These are phyloP conservation scores for Raddia guianensis DNA, from an alignment of 176 grass and related monocot genomes.

Conservation along the genomic window DNA sequence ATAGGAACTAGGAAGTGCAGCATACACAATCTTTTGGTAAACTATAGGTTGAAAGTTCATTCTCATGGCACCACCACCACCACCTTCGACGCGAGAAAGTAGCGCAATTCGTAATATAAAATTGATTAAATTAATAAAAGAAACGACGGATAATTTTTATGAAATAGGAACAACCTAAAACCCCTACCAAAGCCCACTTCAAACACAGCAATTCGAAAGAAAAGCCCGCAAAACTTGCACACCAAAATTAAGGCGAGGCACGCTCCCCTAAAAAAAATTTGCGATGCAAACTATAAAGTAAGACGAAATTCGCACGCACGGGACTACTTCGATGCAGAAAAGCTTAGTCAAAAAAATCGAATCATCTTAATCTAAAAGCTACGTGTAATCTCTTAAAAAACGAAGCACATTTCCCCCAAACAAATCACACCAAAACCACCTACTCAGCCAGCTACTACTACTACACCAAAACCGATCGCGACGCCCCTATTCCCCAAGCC, in stretches of 20 bases:
- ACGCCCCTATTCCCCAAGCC: not conserved
- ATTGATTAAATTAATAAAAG: not conserved
- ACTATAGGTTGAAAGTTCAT: not conserved
- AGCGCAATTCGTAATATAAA: not conserved
- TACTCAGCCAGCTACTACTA: not conserved
- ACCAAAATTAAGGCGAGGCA: not conserved
- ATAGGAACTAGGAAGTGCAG: no score
- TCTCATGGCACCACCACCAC: not conserved
- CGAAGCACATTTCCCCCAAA: not conserved
- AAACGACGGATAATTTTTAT: not conserved
- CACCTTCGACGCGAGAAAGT: no score
- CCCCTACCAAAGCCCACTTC: not conserved
- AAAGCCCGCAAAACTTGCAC: not conserved
- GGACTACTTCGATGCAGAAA: not conserved
- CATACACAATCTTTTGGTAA: not conserved
- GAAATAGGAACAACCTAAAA: not conserved
- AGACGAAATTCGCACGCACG: not conserved
- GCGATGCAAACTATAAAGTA: not conserved
- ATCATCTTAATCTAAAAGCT: not conserved
- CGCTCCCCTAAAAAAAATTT: not conserved
- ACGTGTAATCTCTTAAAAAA: not conserved
- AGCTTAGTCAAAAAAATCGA: not conserved
- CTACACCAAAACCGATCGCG: not conserved
- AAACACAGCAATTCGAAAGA: not conserved
- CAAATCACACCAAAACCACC: not conserved